phyloP scores from a whole-genome alignment of 2,329 filamentous ascomycete genomes.

The Pseudogymnoascus sp. region DNA sequence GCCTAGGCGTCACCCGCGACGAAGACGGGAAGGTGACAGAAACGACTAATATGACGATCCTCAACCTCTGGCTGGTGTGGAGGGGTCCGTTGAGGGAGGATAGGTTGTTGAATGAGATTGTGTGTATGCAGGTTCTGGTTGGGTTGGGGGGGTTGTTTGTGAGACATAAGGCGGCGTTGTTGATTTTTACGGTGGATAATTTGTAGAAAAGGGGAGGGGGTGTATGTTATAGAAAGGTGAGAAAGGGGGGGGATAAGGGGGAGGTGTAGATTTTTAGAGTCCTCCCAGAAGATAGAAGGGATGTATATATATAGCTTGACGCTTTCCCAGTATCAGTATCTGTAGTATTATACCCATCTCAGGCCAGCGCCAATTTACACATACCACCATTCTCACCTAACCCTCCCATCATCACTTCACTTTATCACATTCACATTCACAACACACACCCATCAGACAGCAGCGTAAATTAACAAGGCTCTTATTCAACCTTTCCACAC shows the following conservation, averaged over 20 bases:
- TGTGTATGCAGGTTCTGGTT: conserved; percentile 65
- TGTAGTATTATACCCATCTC: neutral
- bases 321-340: neutral
- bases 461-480: neutral
- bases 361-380: neutral
- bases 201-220: conserved; percentile 28
- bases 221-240: neutral
- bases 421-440: neutral
- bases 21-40: conserved; percentile 63
- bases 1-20: conserved; percentile 57
- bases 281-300: too few relatives aligned
- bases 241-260: neutral
- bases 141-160: conserved; percentile 80
- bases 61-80: conserved; percentile 96
- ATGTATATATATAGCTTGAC: neutral
- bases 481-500: neutral
- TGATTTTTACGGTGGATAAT: conserved; percentile 90
- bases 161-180: conserved; percentile 74
- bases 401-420: neutral
- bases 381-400: neutral
- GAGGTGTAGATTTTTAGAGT: neutral
- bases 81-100: conserved; percentile 87
- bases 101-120: conserved; percentile 68
- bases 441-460: neutral
- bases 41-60: conserved; percentile 82